Percentiles rank a stretch among this genome's conserved stretches.
Evolutionary conservation across 1,284 basidiomycete species (phyloP).

Genomic region (Malassezia arunalokei): DNA sequence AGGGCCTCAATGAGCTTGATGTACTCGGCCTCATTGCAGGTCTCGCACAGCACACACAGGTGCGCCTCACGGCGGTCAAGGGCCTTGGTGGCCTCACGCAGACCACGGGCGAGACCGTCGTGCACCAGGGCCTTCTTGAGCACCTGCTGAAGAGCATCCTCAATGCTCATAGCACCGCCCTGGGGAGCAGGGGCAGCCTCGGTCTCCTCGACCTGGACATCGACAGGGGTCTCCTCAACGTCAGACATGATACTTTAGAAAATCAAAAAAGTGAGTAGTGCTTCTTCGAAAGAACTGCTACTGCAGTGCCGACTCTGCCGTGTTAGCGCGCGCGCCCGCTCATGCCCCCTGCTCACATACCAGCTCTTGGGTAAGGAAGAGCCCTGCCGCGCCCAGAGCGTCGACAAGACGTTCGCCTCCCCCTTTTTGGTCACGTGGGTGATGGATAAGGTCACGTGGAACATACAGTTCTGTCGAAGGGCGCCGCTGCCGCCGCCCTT

Average conservation of each 20-base stretch:
- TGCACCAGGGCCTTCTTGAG: slow-evolving; percentile 92
- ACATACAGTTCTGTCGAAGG: slow-evolving; percentile 6
- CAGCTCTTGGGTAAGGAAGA: slow-evolving; percentile 16
- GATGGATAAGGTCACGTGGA: slow-evolving; percentile 1
- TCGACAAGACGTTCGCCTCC: background rate
- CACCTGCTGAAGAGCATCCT: slow-evolving; percentile 91
- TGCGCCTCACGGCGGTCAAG: slow-evolving; percentile 98
- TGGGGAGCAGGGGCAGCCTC: slow-evolving; percentile 54
- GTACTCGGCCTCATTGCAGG: slow-evolving; percentile 97
- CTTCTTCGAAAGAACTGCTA: slow-evolving; percentile 44
- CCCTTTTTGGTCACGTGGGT: background rate
- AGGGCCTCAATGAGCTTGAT: slow-evolving; percentile 99
- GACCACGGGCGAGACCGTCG: slow-evolving; percentile 93
- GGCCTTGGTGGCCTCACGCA: slow-evolving; percentile 94
- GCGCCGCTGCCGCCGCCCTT: slow-evolving; percentile 11
- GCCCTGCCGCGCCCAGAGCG: background rate
- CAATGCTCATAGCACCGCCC: slow-evolving; percentile 81
- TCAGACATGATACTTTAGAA: slow-evolving; percentile 37
- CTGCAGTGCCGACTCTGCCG: slow-evolving; percentile 15
- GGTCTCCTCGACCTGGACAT: slow-evolving; percentile 60
- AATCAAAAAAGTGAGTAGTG: slow-evolving; percentile 13
- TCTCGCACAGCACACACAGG: slow-evolving; percentile 96
- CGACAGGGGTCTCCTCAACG: slow-evolving; percentile 49
- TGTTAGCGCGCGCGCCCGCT: background rate
- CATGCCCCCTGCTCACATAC: background rate